Evolutionary conservation across 768 basidiomycete species (phyloP), one percentile per base, ranked within the genome.

Genomic region (Russula ochroleuca): DNA sequence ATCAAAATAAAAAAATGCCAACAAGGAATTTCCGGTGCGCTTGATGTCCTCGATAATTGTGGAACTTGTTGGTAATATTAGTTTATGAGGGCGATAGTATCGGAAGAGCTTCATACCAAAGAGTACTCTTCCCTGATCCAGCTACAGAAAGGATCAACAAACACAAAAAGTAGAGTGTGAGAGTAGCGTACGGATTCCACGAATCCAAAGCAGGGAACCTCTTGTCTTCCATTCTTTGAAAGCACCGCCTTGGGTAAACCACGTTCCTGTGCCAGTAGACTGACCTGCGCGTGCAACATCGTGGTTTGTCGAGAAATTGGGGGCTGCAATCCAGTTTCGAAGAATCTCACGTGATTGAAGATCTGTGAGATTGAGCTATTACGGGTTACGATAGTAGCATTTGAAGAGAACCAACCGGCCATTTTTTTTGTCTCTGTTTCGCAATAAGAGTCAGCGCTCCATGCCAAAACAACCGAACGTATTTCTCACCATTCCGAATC

Each of bases 1-100:
- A 31, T 55, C 38, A 28, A 41, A 55, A 28, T 55, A 41, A 17
- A 55, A 55, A 28, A 41, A 55, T 19, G 40, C 23, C 3, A 55
- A 13, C 40, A 28, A 15, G 7, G 19, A 6, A 1, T 31, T 17
- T 8, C 25, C 25, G 9, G n/a, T 19, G 23, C 15, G 8, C 38
- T 9, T 58, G 35, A 55, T 17, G 23, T 55, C 25, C 40, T 55
- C 54, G 38, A 55, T 41, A 25, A 55, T 55, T 14, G 23, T 28
- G 40, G 54, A 55, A 14, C 40, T 55, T 40, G 9, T 8, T 13
- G 40, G 7, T 11, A 21, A 19, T 28, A n/a, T 55, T 17, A 55
- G 25, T 28, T 25, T 19, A 28, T 23, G n/a, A 17, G 17, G 25
- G 7, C 9, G 40, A 13, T 14, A 28, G 17, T 11, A 19, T 55